These are phyloP conservation scores for Acrocalymma vagum DNA, from an alignment of 2,329 filamentous ascomycete species.

Conservation along the genomic window DNA sequence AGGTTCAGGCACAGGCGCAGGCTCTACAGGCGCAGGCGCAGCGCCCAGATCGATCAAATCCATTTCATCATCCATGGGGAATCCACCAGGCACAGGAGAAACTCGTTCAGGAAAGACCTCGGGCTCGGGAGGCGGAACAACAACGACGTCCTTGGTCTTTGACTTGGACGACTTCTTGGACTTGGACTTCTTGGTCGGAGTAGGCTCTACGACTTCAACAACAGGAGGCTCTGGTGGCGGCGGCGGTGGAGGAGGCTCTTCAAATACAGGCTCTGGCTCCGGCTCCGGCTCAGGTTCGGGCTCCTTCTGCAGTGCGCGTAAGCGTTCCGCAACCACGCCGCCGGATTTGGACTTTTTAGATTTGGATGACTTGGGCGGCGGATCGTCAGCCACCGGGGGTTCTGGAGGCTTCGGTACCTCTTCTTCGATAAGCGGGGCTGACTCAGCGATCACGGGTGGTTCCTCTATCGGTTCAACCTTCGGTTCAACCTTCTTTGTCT, in stretches of 20 bases:
- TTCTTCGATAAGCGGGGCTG: constrained; percentile 53
- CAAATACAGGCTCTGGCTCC: constrained; percentile 38
- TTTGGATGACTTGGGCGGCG: constrained; percentile 27
- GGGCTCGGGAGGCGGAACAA: constrained; percentile 41
- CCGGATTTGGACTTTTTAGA: constrained; percentile 36
- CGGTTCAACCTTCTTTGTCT: constrained; percentile 55
- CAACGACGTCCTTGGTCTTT: constrained; percentile 39
- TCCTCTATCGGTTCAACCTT: constrained; percentile 18
- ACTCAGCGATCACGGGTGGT: constrained; percentile 29
- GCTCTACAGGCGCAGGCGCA: constrained; percentile 20
- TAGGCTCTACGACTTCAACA: constrained; percentile 38
- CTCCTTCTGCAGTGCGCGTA: constrained; percentile 55
- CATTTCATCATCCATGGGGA: constrained; percentile 54
- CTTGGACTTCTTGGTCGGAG: constrained; percentile 39
- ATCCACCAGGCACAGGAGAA: constrained; percentile 56
- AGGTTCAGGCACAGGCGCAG: constrained; percentile 37
- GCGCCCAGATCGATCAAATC: constrained; percentile 40
- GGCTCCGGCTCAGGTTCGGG: constrained; percentile 40
- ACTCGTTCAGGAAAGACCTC: constrained; percentile 37
- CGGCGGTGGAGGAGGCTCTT: constrained; percentile 25
- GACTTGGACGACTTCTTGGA: constrained; percentile 38
- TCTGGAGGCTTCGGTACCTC: constrained; percentile 54
- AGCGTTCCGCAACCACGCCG: constrained; percentile 61
- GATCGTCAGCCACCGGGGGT: constrained; percentile 40
- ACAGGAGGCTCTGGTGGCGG: constrained; percentile 28